Evolutionary conservation across 1,139 yeast genomes (phyloP).

Genomic region (Suhomyces taliae): DNA sequence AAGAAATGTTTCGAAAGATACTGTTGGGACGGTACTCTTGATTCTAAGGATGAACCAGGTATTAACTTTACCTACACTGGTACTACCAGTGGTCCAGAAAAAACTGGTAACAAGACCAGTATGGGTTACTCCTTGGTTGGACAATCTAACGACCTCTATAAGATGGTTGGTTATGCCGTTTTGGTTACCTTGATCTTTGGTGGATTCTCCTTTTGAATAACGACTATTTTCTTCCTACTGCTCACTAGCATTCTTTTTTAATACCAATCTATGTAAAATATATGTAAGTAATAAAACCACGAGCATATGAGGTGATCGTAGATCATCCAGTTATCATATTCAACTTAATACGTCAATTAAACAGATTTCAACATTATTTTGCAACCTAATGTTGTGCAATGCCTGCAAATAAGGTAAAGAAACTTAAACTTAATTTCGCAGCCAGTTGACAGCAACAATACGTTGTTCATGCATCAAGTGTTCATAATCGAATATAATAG

Average conservation of each 20-base stretch:
- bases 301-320: too few species aligned
- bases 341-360: too few species aligned
- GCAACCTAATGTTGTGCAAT: too few species aligned
- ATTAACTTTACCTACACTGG: conserved; percentile 50
- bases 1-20: conserved; percentile 37
- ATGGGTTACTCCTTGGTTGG: conserved; percentile 3
- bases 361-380: too few species aligned
- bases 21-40: conserved; percentile 43
- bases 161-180: conserved; percentile 7
- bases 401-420: too few species aligned
- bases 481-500: too few species aligned
- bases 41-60: conserved; percentile 13
- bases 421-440: too few species aligned
- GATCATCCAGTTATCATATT: too few species aligned
- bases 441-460: too few species aligned
- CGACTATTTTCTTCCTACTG: not conserved
- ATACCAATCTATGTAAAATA: too few species aligned
- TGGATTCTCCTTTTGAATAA: conserved; percentile 3
- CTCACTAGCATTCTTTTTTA: not conserved
- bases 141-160: conserved; percentile 2
- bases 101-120: conserved; percentile 15
- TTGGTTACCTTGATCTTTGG: conserved; percentile 7
- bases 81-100: conserved; percentile 38
- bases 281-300: too few species aligned
- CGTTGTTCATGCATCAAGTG: too few species aligned